A percentile compares a stretch with the other conserved stretches of the same genome.
phyloP scores from a whole-genome alignment of 768 basidiomycete genomes.

The Kwoniella dendrophila region DNA sequence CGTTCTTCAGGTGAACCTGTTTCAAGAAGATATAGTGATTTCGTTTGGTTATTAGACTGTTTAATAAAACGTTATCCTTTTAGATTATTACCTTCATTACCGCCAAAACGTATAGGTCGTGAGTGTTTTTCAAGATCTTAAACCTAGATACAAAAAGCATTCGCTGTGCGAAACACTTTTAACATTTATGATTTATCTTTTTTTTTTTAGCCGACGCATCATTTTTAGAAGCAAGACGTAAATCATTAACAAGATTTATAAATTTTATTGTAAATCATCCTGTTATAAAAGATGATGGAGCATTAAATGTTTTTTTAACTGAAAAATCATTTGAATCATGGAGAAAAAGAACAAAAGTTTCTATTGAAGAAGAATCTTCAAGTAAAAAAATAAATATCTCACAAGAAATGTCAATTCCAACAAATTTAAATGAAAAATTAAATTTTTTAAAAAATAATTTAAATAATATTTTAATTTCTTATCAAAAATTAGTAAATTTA shows the following conservation, averaged over 20 bases:
- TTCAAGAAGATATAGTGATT: conserved; percentile 87
- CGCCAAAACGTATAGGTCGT: conserved; percentile 92
- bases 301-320: conserved; percentile 76
- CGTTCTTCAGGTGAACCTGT: conserved; percentile 73
- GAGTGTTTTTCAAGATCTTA: conserved; percentile 53
- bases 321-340: conserved; percentile 83
- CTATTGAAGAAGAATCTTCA: conserved; percentile 82
- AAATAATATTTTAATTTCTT: conserved; percentile 78
- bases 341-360: conserved; percentile 75
- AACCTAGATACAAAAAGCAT: neutral
- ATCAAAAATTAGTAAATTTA: conserved; percentile 85
- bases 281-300: conserved; percentile 80
- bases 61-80: conserved; percentile 87
- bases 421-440: conserved; percentile 88
- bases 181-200: too few species aligned
- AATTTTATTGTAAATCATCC: conserved; percentile 91
- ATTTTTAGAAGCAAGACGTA: conserved; percentile 90
- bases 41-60: conserved; percentile 84
- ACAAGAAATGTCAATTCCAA: conserved; percentile 90
- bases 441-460: conserved; percentile 73
- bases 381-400: conserved; percentile 50
- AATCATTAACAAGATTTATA: conserved; percentile 76
- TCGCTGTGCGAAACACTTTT: too few species aligned
- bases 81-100: conserved; percentile 79
- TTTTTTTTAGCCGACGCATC: conserved; percentile 70